Evolutionary conservation across 768 basidiomycete genomes (phyloP).

Genomic region (Russula olivacea): DNA sequence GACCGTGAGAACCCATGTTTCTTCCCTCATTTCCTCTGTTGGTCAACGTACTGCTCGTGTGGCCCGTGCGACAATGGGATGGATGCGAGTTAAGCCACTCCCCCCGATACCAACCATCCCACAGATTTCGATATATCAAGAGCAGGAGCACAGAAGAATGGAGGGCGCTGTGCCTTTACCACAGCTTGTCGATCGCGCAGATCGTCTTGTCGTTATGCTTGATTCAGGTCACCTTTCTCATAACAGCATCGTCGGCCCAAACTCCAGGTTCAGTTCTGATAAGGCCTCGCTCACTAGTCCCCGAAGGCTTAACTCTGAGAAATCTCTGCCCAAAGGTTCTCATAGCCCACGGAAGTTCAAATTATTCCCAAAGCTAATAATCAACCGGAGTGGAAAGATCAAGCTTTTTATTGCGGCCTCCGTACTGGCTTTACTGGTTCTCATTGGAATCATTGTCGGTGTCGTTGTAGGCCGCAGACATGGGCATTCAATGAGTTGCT

Average conservation of each 20-base stretch:
- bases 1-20: constrained; percentile 39
- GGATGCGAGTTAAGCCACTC: constrained; percentile 48
- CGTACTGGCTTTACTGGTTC: constrained; percentile 30
- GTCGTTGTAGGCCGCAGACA: constrained; percentile 36
- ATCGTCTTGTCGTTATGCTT: constrained; percentile 42
- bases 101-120: constrained; percentile 54
- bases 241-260: constrained; percentile 36
- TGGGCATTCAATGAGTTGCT: constrained; percentile 32
- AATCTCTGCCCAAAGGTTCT: background rate
- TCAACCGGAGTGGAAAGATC: constrained; percentile 19
- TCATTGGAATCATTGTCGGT: constrained; percentile 42
- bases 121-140: constrained; percentile 39
- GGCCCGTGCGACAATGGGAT: constrained; percentile 23
- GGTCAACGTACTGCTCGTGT: constrained; percentile 20
- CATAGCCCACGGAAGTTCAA: constrained; percentile 9
- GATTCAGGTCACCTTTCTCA: constrained; percentile 52
- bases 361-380: constrained; percentile 1
- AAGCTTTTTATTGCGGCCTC: constrained; percentile 18
- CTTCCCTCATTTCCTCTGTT: constrained; percentile 45
- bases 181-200: constrained; percentile 47
- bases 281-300: background rate
- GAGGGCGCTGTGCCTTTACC: constrained; percentile 49
- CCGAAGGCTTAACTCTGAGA: background rate
- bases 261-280: background rate
- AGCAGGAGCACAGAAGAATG: constrained; percentile 38